Conservation (phyloP, 2,329 filamentous ascomycete species). For the Aspergillus novofumigatus region DNA sequence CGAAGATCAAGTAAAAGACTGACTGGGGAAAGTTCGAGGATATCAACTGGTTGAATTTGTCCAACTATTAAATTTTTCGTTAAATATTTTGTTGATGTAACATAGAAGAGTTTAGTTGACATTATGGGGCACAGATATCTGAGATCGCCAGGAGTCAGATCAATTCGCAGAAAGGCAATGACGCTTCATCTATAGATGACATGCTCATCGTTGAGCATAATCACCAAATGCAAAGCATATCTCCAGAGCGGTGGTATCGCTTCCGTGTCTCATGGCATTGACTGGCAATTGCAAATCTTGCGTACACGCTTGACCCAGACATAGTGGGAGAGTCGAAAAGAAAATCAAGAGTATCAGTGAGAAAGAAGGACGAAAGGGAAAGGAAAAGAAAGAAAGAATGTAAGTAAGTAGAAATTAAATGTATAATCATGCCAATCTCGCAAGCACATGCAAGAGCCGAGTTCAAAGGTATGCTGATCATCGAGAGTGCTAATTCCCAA, state of each 20-base stretch:
- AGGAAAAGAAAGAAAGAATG: conserved; percentile 4
- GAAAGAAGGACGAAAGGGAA: conserved; percentile 8
- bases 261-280: conserved; percentile 10
- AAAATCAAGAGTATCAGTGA: conserved; percentile 2
- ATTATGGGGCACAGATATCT: conserved; percentile 2
- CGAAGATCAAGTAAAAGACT: not conserved
- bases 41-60: not conserved
- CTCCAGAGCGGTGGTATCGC: conserved; percentile 4
- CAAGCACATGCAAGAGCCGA: not conserved
- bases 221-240: not conserved
- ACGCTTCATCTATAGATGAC: conserved; percentile 2
- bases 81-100: not conserved
- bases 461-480: not conserved
- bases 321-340: not conserved
- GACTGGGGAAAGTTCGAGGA: no score
- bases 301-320: not conserved
- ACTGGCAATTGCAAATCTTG: conserved; percentile 2
- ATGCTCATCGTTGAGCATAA: not conserved
- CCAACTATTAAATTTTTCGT: not conserved
- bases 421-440: not conserved
- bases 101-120: not conserved
- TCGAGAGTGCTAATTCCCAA: not conserved
- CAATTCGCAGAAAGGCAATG: conserved; percentile 8
- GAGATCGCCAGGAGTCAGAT: conserved; percentile 18
- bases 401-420: not conserved